phyloP scores from a whole-genome alignment of 805 yeast species.

The Spencermartinsiella europaea region DNA sequence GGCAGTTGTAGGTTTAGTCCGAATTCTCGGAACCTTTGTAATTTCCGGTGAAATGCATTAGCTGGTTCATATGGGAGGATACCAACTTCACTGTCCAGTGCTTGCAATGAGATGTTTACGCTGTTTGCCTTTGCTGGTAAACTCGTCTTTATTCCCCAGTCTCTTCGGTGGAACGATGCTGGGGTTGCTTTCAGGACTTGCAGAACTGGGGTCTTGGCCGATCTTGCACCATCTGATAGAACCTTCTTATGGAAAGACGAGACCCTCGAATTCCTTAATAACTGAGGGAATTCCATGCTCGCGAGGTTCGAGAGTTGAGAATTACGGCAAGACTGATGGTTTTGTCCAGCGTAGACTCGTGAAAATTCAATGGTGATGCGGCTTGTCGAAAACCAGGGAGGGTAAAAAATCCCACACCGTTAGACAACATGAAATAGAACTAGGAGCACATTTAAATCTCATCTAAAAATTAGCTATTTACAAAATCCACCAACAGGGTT shows the following conservation, averaged over 20 bases:
- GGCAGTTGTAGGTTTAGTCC: conserved; percentile 25
- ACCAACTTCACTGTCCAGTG: conserved; percentile 27
- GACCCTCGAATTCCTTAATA: conserved; percentile 10
- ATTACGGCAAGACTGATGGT: too few relatives aligned
- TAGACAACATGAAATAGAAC: too few relatives aligned
- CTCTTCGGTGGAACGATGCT: conserved; percentile 29
- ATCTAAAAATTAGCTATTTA: too few relatives aligned
- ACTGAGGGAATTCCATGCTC: conserved; percentile 2
- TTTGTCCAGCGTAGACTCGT: too few relatives aligned
- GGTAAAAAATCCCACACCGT: too few relatives aligned
- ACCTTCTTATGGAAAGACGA: conserved; percentile 6
- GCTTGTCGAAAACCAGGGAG: too few relatives aligned
- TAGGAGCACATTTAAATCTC: too few relatives aligned
- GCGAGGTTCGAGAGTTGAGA: too few relatives aligned
- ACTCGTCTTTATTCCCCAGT: conserved; percentile 34
- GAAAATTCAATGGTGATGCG: too few relatives aligned
- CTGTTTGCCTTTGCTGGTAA: conserved; percentile 26
- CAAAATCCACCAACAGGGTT: too few relatives aligned
- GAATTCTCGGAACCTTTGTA: conserved; percentile 27
- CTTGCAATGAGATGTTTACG: conserved; percentile 21
- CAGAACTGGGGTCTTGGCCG: conserved; percentile 19
- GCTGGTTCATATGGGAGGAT: conserved; percentile 27
- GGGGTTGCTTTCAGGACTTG: conserved; percentile 31
- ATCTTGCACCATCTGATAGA: background rate
- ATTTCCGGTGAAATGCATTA: conserved; percentile 23